These are phyloP conservation scores for Auricularia sp. DNA, from an alignment of 768 basidiomycete species.

Conservation along the genomic window DNA sequence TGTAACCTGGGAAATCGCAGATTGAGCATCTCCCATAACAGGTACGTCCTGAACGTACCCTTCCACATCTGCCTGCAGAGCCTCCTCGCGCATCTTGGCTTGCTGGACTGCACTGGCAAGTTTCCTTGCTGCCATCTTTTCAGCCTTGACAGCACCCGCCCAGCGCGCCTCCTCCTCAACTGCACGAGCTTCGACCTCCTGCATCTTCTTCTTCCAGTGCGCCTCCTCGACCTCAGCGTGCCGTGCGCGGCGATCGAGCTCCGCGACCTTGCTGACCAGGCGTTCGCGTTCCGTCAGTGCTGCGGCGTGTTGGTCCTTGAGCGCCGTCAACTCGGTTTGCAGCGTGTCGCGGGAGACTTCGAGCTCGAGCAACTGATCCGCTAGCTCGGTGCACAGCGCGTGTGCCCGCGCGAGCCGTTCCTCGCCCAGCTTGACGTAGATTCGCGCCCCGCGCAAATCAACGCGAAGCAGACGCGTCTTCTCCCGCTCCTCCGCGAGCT, in stretches of 20 bases:
- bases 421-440: neutral
- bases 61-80: slow-evolving; percentile 56
- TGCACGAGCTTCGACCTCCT: slow-evolving; percentile 1
- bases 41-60: slow-evolving; percentile 29
- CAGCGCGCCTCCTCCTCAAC: slow-evolving; percentile 2
- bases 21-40: neutral
- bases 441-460: neutral
- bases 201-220: slow-evolving; percentile 5
- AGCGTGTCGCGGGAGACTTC: neutral
- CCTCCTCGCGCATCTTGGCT: slow-evolving; percentile 55
- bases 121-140: slow-evolving; percentile 33
- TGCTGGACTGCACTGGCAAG: slow-evolving; percentile 43
- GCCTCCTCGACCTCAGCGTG: slow-evolving; percentile 20
- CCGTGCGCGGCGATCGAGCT: slow-evolving; percentile 24
- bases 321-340: neutral
- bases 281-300: neutral
- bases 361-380: neutral
- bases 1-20: slow-evolving; percentile 24
- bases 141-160: slow-evolving; percentile 11
- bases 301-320: neutral
- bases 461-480: neutral
- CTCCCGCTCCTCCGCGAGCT: neutral
- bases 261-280: slow-evolving; percentile 8
- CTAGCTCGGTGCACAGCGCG: neutral
- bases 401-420: neutral